Conservation (phyloP, 129 eudicot genomes). For the Dittrichia graveolens region DNA sequence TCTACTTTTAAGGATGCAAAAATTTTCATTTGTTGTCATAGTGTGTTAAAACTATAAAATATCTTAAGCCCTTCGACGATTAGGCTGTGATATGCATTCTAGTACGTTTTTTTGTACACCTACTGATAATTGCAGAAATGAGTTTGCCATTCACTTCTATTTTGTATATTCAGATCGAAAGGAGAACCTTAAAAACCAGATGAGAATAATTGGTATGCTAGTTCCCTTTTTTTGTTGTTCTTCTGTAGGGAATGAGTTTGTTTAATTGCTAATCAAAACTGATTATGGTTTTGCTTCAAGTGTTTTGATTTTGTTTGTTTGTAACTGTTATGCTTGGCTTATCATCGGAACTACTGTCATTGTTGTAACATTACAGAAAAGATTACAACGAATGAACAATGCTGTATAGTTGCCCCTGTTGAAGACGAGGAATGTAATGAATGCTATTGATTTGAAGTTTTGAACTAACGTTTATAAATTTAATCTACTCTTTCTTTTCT, state of each 20-base stretch:
- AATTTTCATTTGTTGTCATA: slow-evolving; percentile 29
- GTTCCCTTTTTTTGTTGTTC: not conserved
- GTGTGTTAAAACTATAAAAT: slow-evolving; percentile 23
- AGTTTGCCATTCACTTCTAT: slow-evolving; percentile 22
- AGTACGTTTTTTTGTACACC: slow-evolving; percentile 31
- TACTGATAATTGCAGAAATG: slow-evolving; percentile 32
- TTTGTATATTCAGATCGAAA: slow-evolving; percentile 1
- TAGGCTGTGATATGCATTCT: slow-evolving; percentile 31
- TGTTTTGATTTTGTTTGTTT: no score
- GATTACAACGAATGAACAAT: no score
- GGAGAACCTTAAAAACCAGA: not conserved
- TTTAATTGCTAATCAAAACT: not conserved
- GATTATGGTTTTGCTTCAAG: no score
- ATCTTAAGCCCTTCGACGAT: slow-evolving; percentile 3
- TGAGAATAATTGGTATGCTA: not conserved
- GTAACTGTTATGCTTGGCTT: no score
- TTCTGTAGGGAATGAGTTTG: not conserved
- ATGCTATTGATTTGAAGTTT: no score
- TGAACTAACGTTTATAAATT: no score
- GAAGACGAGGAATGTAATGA: no score
- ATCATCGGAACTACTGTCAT: no score
- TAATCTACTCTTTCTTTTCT: no score
- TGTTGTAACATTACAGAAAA: no score
- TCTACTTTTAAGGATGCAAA: slow-evolving; percentile 22
- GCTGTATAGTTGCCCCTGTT: no score